Evolutionary conservation across 2,329 filamentous ascomycete species (phyloP), one percentile per base, ranked within the genome.

Genomic region (Nothophoma quercina): DNA sequence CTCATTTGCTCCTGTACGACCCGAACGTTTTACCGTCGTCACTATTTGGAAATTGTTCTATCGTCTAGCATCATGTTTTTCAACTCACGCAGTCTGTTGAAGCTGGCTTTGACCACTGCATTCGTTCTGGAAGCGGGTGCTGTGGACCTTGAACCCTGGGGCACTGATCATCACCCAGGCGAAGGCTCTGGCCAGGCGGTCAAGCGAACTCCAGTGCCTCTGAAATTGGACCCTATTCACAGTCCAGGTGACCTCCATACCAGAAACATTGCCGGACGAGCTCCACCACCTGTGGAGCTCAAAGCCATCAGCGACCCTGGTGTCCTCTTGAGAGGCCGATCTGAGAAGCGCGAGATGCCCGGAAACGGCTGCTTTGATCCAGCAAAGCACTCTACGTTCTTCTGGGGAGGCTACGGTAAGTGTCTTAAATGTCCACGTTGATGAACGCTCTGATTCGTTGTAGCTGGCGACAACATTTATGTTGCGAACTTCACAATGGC

Each of bases 401-500:
- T 60, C 32, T 63, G 60, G 60, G 60, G 60, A n/a, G 58, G 55
- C 5, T 63, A 63, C 34, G 61, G 63, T 65, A 56, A 15, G 55
- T 46, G 13, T 5, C 8, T 26, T 6, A 22, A 22, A 10, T 7
- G 13, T 21, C 4, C 13, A 12, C 15, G 5, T 33, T 16, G 13
- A 41, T 23, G 13, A 32, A 15, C 25, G 12, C 40, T 13, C 44
- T 48, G 10, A 53, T n/a, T 13, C 9, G 3, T 5, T 5, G 6
- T 22, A 65, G 63, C 59, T 45, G 58, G 55, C 25, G 56, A 64
- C 35, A 59, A 62, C 29, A 53, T 66, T 23, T 64, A 62, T 26
- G 51, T 58, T 21, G 63, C 63, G 9, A 66, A 66, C 52, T 62
- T 66, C 21, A 66, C 64, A 4, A 54, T 67, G 33, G 32, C 41